Conservation (phyloP, 352 stramenopile genomes). For the Phytophthora idaei region DNA sequence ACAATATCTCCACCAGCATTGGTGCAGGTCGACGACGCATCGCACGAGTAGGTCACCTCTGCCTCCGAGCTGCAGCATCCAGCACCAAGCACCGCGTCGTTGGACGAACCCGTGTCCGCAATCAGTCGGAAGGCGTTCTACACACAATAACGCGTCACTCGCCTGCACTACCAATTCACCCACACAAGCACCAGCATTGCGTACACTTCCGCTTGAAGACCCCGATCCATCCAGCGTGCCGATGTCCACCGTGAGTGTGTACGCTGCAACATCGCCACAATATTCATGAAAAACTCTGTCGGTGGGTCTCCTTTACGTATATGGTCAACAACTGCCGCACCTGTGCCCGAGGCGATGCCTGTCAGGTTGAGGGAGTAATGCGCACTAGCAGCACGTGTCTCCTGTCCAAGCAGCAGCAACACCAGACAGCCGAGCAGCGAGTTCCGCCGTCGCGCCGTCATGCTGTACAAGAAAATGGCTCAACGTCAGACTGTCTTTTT, state of each 20-base stretch:
- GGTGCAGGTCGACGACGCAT: conserved; percentile 64
- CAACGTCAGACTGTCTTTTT: background rate
- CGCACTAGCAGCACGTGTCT: conserved; percentile 28
- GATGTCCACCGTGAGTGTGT: conserved; percentile 46
- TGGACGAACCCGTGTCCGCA: conserved; percentile 85
- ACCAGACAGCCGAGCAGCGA: conserved; percentile 27
- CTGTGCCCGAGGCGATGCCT: conserved; percentile 51
- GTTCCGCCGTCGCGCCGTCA: conserved; percentile 11
- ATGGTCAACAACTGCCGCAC: conserved; percentile 19
- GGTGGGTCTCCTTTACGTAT: conserved; percentile 14
- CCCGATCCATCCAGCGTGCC: conserved; percentile 32
- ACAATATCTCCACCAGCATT: conserved; percentile 31
- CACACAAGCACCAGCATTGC: background rate
- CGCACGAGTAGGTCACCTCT: conserved; percentile 67
- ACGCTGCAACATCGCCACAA: conserved; percentile 28
- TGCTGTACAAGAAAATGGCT: conserved; percentile 16
- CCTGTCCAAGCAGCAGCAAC: conserved; percentile 18
- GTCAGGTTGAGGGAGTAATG: conserved; percentile 51
- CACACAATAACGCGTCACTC: background rate
- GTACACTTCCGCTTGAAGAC: conserved; percentile 34
- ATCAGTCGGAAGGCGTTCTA: conserved; percentile 83
- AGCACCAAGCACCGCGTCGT: conserved; percentile 68
- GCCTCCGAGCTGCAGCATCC: conserved; percentile 61
- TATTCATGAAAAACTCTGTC: conserved; percentile 6
- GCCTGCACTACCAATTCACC: background rate